Evolutionary conservation across 495 filamentous ascomycete genomes (phyloP), one percentile per base, ranked within the genome.

Genomic region (Rusavskia elegans): DNA sequence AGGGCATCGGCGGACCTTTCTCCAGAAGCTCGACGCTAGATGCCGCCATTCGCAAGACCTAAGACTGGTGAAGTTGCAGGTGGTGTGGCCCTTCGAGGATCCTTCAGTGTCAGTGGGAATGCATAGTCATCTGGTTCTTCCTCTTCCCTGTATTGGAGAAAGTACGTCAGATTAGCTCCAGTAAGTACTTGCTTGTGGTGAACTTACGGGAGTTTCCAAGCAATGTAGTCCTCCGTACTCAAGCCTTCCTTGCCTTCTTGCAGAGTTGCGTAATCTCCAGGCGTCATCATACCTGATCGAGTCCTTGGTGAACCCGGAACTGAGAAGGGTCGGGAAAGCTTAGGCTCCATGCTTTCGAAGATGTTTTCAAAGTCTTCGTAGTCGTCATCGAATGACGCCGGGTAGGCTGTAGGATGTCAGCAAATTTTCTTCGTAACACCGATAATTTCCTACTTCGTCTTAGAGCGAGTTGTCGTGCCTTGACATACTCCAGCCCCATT

Each of bases 401-500:
- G 92, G 59, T 97, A 98, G 21, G 92, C 92, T 82, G 57, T 49
- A 42, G 16, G 13, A 50, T 35, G 41, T 55, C 39, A 48, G 52
- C 38, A 57, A 29, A 16, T 3, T 5, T 11, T 11, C 5, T 29
- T 1, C 7, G 1, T 5, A 9, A 45, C 9, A 17, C 1, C 27
- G 21, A 0, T 19, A 40, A 41, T 9, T 37, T 53, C 63, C 57
- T 67, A 81, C 80, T 79, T 75, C 92, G 79, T 52, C 92, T 74
- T 55, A 98, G 70, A 14, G 92, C 92, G 53, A 98, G 67, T 66
- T 97, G 93, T 36, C 92, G 79, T 35, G 92, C 92, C 70, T 98
- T 98, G 68, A 95, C 85, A 58, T 98, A 98, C 66, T 98, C 92
- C 84, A 96, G 79, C 11, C 92, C 92, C 92, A 98, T 98, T 39